A percentile compares a stretch with the other conserved stretches of the same genome.
phyloP scores from a whole-genome alignment of 495 filamentous ascomycete species.

The Aspergillus egyptiacus region DNA sequence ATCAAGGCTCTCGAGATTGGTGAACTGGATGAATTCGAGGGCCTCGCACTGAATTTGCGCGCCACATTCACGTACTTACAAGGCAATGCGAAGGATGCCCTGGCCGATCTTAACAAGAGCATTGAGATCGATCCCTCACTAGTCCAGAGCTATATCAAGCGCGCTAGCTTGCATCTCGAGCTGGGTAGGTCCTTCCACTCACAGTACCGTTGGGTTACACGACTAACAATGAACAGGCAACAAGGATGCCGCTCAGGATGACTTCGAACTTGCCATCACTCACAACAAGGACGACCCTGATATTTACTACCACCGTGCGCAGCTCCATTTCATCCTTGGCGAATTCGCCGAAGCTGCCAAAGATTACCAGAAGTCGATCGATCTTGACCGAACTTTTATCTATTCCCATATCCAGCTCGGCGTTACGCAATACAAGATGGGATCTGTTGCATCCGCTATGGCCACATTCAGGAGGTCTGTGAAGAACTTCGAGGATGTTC shows the following conservation, averaged over 20 bases:
- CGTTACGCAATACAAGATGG: conserved; percentile 99
- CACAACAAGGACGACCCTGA: conserved; percentile 90
- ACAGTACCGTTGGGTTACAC: neutral
- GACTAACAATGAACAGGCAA: conserved; percentile 52
- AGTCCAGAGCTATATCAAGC: conserved; percentile 97
- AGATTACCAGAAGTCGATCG: conserved; percentile 99
- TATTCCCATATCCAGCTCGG: conserved; percentile 99
- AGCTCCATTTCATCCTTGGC: conserved; percentile 94
- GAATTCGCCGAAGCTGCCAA: conserved; percentile 91
- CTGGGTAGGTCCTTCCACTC: conserved; percentile 54
- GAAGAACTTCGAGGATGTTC: conserved; percentile 95
- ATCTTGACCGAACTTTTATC: conserved; percentile 91
- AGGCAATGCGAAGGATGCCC: conserved; percentile 76
- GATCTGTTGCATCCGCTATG: conserved; percentile 95
- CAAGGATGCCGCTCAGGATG: conserved; percentile 76
- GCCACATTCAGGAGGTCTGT: conserved; percentile 95
- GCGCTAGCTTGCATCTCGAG: conserved; percentile 96
- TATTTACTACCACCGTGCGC: conserved; percentile 98
- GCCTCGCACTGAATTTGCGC: conserved; percentile 89
- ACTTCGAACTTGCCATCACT: conserved; percentile 79
- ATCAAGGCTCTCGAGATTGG: conserved; percentile 78
- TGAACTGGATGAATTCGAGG: conserved; percentile 73
- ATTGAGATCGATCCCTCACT: conserved; percentile 79
- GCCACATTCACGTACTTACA: conserved; percentile 91
- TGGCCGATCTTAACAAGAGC: conserved; percentile 82